Conservation (phyloP, 345 rosid genomes). For the Moringa oleifera region DNA sequence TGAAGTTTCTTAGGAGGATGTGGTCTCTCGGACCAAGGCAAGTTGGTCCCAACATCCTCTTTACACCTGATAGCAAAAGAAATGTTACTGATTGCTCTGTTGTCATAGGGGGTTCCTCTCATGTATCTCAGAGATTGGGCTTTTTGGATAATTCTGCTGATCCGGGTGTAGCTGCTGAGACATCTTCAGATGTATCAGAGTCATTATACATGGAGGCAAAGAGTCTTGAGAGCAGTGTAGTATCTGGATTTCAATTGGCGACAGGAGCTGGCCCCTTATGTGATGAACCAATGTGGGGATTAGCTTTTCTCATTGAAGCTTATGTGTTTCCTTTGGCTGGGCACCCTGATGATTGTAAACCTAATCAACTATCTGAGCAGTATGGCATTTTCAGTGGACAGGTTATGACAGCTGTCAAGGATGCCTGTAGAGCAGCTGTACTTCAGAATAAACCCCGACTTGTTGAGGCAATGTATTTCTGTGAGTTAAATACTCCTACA, state of each 20-base stretch:
- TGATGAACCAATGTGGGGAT: slow-evolving; percentile 92
- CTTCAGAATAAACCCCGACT: slow-evolving; percentile 68
- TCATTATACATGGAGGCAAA: slow-evolving; percentile 44
- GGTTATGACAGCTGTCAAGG: slow-evolving; percentile 83
- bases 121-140: slow-evolving; percentile 71
- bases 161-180: slow-evolving; percentile 17
- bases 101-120: slow-evolving; percentile 58
- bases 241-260: slow-evolving; percentile 85
- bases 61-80: slow-evolving; percentile 55
- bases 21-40: slow-evolving; percentile 98
- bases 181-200: slow-evolving; percentile 30
- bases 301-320: slow-evolving; percentile 69
- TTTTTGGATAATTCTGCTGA: slow-evolving; percentile 35
- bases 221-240: slow-evolving; percentile 64
- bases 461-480: slow-evolving; percentile 93
- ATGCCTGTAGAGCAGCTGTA: slow-evolving; percentile 74
- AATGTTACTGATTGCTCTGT: slow-evolving; percentile 30
- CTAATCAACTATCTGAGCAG: slow-evolving; percentile 52
- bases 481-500: slow-evolving; percentile 73
- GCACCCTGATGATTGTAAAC: slow-evolving; percentile 31
- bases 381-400: slow-evolving; percentile 70
- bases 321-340: slow-evolving; percentile 34
- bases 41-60: slow-evolving; percentile 85
- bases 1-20: slow-evolving; percentile 56
- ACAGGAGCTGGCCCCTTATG: slow-evolving; percentile 85